Base-by-base conservation (phyloP, 352 stramenopile genomes). In the Pythium rishiriense region DNA sequence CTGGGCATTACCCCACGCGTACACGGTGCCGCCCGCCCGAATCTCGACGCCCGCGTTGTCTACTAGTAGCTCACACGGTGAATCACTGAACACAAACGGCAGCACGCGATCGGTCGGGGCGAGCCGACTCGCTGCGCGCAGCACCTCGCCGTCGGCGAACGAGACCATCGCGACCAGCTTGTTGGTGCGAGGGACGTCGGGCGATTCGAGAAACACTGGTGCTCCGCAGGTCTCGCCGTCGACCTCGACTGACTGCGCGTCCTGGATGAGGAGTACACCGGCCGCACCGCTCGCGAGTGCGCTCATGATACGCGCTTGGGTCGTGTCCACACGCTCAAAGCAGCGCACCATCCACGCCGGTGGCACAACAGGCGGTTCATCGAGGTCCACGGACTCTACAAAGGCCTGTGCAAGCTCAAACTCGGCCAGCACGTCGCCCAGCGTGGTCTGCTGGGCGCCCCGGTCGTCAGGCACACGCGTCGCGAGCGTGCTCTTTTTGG, bases 1-100 rank as follows among this genome's bases (percentile, higher is more conserved):
- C 22, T 88, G 67, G 21, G 70, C 79, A 46, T 80, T 74, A 1
- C 83, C 83, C 83, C 83, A 92, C 22, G 81, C 78, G 50, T 90
- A 90, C 0, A 78, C 79, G 6, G 75, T 86, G 24, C 83, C 83
- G 14, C 79, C 75, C 1, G 68, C 29, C 4, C 73, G 74, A 17
- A 90, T 68, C 29, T 79, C 62, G 45, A 92, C 67, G n/a, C 62
- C 63, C 5, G 87, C 67, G 33, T 39, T 24, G 11, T 85, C 58
- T 4, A 76, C 58, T 0, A 90, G n/a, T 26, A 88, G 61, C 50
- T 83, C 72, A 41, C 76, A 86, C 29, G 47, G 61, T 48, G 26
- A 47, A 33, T 72, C 61, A 37, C 42, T 65, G 53, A 50, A 52
- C 22, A 74, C 45, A 42, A 76, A 66, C 19, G 68, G 61, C 73